Evolutionary conservation across 2,329 filamentous ascomycete species (phyloP).

Genomic region (Penicillium psychrosexuale): DNA sequence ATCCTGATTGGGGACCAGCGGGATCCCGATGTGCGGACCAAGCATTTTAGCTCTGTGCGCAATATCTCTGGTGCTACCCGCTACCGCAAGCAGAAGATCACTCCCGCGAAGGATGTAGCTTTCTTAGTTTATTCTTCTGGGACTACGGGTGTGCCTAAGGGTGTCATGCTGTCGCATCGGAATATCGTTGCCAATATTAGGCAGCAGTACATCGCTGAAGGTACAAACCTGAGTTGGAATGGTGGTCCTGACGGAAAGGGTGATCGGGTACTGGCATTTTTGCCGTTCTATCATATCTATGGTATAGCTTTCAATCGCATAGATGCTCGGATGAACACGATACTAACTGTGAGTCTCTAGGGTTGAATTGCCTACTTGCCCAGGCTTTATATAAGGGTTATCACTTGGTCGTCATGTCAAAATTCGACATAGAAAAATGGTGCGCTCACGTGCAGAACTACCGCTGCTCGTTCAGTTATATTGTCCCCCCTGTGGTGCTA

Average conservation of each 20-base stretch:
- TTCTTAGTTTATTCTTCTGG: constrained; percentile 88
- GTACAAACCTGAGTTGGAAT: constrained; percentile 54
- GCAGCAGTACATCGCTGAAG: constrained; percentile 56
- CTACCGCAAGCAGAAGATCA: constrained; percentile 60
- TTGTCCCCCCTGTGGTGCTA: constrained; percentile 81
- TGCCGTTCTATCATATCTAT: constrained; percentile 92
- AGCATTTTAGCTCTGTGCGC: constrained; percentile 70
- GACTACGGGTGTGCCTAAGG: constrained; percentile 88
- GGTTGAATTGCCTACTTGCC: constrained; percentile 70
- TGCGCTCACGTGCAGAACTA: constrained; percentile 73
- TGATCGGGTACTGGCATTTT: constrained; percentile 72
- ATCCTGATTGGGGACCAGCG: constrained; percentile 65
- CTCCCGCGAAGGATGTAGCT: constrained; percentile 69
- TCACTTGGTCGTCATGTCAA: constrained; percentile 67
- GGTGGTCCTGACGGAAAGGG: constrained; percentile 60
- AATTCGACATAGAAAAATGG: constrained; percentile 78
- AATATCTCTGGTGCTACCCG: constrained; percentile 60
- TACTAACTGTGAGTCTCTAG: constrained; percentile 34
- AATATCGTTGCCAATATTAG: constrained; percentile 76
- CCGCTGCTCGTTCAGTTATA: constrained; percentile 72
- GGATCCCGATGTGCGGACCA: constrained; percentile 58
- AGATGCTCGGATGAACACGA: neutral
- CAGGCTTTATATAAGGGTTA: constrained; percentile 64
- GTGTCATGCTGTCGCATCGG: constrained; percentile 77
- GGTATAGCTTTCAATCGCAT: constrained; percentile 48